phyloP scores from a whole-genome alignment of 768 basidiomycete species.

The Russula emetica region DNA sequence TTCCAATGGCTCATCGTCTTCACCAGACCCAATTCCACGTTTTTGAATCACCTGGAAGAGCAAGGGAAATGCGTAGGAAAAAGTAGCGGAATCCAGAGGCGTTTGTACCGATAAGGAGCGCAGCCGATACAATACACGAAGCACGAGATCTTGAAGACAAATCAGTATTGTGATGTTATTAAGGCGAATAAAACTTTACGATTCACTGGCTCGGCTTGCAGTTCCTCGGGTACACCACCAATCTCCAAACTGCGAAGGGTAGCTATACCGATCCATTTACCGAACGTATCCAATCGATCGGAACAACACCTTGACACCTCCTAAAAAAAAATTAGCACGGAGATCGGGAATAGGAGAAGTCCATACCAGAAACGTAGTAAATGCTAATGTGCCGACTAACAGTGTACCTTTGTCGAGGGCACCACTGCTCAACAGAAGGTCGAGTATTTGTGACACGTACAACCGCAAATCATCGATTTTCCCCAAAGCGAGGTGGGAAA shows the following conservation, averaged over 20 bases:
- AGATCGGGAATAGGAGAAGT: conserved; percentile 3
- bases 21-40: conserved; percentile 62
- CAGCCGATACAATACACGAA: conserved; percentile 82
- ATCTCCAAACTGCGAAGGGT: conserved; percentile 71
- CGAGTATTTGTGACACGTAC: conserved; percentile 55
- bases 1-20: conserved; percentile 73
- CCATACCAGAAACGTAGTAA: conserved; percentile 75
- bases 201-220: conserved; percentile 65
- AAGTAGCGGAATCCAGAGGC: conserved; percentile 82
- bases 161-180: neutral
- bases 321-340: conserved; percentile 37
- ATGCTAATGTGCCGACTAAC: conserved; percentile 59
- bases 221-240: conserved; percentile 62
- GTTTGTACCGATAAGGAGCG: conserved; percentile 75
- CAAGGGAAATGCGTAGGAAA: conserved; percentile 75
- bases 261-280: conserved; percentile 77
- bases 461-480: conserved; percentile 48
- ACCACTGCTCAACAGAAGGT: conserved; percentile 55
- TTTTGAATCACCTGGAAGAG: conserved; percentile 60
- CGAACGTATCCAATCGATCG: conserved; percentile 62
- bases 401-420: conserved; percentile 55
- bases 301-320: conserved; percentile 68
- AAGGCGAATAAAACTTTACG: conserved; percentile 38
- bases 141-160: conserved; percentile 55
- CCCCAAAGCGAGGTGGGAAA: conserved; percentile 55